phyloP scores from a whole-genome alignment of 2,329 filamentous ascomycete species.

The Curvularia eragrostidis region DNA sequence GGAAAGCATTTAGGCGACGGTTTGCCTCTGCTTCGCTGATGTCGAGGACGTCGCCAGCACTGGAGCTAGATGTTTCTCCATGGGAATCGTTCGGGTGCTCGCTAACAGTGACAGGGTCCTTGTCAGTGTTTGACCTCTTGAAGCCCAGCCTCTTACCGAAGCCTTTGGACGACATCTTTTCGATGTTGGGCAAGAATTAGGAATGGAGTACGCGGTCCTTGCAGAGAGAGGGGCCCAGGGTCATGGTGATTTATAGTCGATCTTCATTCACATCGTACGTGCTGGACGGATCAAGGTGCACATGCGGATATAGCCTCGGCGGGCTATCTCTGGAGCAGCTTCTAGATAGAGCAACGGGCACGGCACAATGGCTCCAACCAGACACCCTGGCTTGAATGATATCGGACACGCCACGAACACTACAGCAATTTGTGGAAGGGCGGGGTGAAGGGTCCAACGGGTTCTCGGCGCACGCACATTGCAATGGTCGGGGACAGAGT shows the following conservation, averaged over 20 bases:
- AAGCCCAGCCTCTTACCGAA: conserved; percentile 1
- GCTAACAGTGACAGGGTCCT: background rate
- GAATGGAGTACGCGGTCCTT: background rate
- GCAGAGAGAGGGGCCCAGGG: background rate
- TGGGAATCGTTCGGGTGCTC: background rate
- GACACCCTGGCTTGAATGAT: background rate
- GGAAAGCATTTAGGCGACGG: background rate
- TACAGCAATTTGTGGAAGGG: background rate
- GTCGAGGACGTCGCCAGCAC: background rate
- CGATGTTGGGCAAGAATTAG: background rate
- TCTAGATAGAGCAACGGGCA: background rate
- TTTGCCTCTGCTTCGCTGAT: background rate
- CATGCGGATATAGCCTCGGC: background rate
- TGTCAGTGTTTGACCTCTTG: background rate
- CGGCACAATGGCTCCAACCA: background rate
- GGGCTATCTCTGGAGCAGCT: background rate
- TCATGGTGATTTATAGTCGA: background rate
- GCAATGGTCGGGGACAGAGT: background rate
- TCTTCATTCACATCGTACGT: background rate
- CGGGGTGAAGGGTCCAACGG: background rate
- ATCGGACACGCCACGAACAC: background rate
- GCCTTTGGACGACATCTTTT: conserved; percentile 1
- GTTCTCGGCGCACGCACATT: background rate
- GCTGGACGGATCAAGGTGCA: background rate
- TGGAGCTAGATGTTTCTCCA: background rate